Base-by-base conservation (phyloP, 2,329 filamentous ascomycete species). In the Gliomastix tumulicola region DNA sequence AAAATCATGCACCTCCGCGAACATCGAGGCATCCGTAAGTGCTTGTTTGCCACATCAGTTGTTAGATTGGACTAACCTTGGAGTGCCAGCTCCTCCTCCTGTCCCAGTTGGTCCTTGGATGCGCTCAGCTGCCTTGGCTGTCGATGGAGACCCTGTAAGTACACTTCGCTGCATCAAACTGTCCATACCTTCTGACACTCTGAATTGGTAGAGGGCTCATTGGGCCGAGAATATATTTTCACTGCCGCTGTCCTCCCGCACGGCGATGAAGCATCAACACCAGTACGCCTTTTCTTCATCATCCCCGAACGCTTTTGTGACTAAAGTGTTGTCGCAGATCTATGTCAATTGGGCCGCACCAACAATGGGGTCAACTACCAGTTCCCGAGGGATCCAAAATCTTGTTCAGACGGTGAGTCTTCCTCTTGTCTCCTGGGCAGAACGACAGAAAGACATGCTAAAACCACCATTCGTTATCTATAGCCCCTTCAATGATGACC, bases 211-310 rank as follows among this genome's bases (percentile, higher is more conserved):
- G 72, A 59, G 58, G 34, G 55, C 63, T 5, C 76, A 81, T 48
- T 82, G 77, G 77, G 74, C 76, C 6, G 68, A 78, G 45, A 65
- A 72, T 28, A 76, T 81, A 18, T 80, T 81, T 44, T 70, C 71
- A 1, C 59, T 69, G 16, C 69, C 71, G 0, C 55, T 76, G 27
- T 65, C 73, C 1, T 67, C 65, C 10, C 60, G 67, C 11, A 77
- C 72, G 5, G 59, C 63, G 6, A 54, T 79, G 35, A 68, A 64
- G 44, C 59, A 67, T 33, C 44, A 59, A 11, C 53, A 49, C 34
- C 43, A 45, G 60, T 62, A 42, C 42, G 55, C 17, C 20, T 30
- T 37, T 17, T 13, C 13, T 21, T 20, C 11, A 21, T 10, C 11
- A 19, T 31, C 7, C 15, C 17, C 4, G 28, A 31, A 31, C 6